A percentile compares a stretch with the other conserved stretches of the same genome.
phyloP scores from a whole-genome alignment of 1,284 basidiomycete genomes.

The Tylopilus orsonianus region DNA sequence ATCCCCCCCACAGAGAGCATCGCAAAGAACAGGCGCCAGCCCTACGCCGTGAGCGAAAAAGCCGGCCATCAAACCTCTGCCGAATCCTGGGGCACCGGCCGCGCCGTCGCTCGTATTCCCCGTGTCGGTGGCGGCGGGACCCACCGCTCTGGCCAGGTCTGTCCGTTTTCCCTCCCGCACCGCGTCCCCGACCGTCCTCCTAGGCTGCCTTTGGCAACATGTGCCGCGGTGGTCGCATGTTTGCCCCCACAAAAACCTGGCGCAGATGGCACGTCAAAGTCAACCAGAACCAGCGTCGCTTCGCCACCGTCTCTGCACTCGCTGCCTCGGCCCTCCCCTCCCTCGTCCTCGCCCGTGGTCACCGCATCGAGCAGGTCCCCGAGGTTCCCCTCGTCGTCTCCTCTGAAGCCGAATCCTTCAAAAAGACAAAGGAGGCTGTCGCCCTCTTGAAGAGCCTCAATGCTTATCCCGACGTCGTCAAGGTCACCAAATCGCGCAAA shows the following conservation, averaged over 20 bases:
- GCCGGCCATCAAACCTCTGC: conserved; percentile 99
- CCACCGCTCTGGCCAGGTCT: conserved; percentile 93
- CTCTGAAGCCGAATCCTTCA: conserved; percentile 80
- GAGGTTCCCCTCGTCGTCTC: conserved; percentile 96
- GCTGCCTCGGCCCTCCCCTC: conserved; percentile 98
- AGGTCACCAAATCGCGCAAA: conserved; percentile 98
- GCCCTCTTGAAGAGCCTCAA: conserved; percentile 88
- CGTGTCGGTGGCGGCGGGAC: conserved; percentile 99
- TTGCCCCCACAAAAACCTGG: conserved; percentile 99
- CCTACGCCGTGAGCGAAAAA: conserved; percentile 96
- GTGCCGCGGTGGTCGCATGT: conserved; percentile 99
- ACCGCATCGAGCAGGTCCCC: conserved; percentile 97
- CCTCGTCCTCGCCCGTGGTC: conserved; percentile 97
- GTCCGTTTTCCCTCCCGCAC: background rate
- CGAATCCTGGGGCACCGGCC: conserved; percentile 99
- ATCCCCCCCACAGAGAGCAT: conserved; percentile 78
- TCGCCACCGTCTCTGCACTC: conserved; percentile 96
- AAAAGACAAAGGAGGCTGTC: conserved; percentile 98
- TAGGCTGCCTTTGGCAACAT: conserved; percentile 99
- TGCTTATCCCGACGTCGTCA: conserved; percentile 94
- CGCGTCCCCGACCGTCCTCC: conserved; percentile 4
- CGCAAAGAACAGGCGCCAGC: conserved; percentile 98
- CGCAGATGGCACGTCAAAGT: conserved; percentile 99
- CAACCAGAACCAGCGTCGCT: conserved; percentile 99
- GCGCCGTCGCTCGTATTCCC: conserved; percentile 99